A percentile compares a stretch with the other conserved stretches of the same genome.
phyloP scores from a whole-genome alignment of 139 green algal species.

The Zygnema cylindricum region DNA sequence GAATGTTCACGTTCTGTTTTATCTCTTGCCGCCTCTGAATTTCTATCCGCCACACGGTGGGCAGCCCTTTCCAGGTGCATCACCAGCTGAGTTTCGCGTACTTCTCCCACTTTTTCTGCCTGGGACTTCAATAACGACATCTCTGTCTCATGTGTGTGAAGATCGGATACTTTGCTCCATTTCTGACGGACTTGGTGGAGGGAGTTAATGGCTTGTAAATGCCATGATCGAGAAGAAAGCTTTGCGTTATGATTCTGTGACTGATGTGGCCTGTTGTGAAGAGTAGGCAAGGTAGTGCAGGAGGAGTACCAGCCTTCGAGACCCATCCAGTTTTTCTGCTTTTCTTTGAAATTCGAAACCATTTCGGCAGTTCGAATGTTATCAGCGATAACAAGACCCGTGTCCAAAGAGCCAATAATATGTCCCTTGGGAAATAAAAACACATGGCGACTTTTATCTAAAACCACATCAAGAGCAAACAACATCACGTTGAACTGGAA shows the following conservation, averaged over 20 bases:
- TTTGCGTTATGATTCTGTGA: neutral
- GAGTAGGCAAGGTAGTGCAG: neutral
- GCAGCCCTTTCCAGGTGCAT: neutral
- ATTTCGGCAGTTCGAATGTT: conserved; percentile 6
- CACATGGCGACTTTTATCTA: conserved; percentile 10
- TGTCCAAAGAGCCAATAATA: conserved; percentile 17
- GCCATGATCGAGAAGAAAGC: neutral
- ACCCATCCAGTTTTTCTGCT: neutral
- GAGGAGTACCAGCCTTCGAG: too few relatives aligned
- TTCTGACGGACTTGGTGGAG: neutral
- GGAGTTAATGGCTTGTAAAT: neutral
- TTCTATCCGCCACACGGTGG: neutral
- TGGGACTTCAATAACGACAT: too few relatives aligned
- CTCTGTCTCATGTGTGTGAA: neutral
- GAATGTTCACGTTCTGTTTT: too few relatives aligned
- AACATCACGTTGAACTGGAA: conserved; percentile 12
- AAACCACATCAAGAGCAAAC: conserved; percentile 24
- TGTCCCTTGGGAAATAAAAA: conserved; percentile 29
- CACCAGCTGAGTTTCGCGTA: neutral
- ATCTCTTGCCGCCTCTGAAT: too few relatives aligned
- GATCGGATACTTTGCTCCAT: neutral
- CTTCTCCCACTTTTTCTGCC: too few relatives aligned
- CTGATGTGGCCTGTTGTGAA: neutral
- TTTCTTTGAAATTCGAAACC: conserved; percentile 10
- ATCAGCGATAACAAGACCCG: conserved; percentile 36